Evolutionary conservation across 257 asterid genomes (phyloP), one percentile per base, ranked within the genome.

Genomic region (Jacaranda copaia): DNA sequence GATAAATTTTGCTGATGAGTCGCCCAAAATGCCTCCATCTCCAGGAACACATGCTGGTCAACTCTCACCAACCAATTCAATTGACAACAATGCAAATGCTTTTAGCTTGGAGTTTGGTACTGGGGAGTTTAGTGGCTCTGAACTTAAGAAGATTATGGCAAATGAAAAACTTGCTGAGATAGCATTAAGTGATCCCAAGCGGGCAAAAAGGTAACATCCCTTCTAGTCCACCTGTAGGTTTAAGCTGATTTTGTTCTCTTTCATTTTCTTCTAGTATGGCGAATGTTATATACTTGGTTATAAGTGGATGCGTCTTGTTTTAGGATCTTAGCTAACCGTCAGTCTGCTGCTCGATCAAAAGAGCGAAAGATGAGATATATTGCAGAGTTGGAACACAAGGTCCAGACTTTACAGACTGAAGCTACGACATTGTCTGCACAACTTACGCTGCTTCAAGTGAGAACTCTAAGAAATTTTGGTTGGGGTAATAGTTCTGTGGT

Each of bases 341-440:
- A 86, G 67, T 90, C 96, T 73, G 92, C 96, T 82, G 96, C 93
- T 1, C 90, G 96, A 35, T 90, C 96, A 35, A 90, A 90, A 64
- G 96, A 88, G 82, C 80, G 93, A 73, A 90, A 88, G 84, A 85
- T 87, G 96, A 82, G 91, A 80, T 90, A 90, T 70, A 84, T 90
- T 64, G 84, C 89, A 2, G 93, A 90, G 81, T 77, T 90, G 81
- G 96, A 90, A 65, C 90, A 85, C 73, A 87, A 85, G 79, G 90
- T 84, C 53, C 88, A 84, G 73, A 88, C 90, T 12, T 77, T 90
- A 53, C 93, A 90, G 87, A 85, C 89, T 45, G 93, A 90, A 80
- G 92, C 88, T 2, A 88, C 90, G 15, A 88, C 92, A 57, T 57
- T 90, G 76, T 87, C 93, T 81, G 89, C 93, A 13, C 89, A 88